Evolutionary conservation across 2,329 filamentous ascomycete species (phyloP).

Genomic region (Verticillium klebahnii): DNA sequence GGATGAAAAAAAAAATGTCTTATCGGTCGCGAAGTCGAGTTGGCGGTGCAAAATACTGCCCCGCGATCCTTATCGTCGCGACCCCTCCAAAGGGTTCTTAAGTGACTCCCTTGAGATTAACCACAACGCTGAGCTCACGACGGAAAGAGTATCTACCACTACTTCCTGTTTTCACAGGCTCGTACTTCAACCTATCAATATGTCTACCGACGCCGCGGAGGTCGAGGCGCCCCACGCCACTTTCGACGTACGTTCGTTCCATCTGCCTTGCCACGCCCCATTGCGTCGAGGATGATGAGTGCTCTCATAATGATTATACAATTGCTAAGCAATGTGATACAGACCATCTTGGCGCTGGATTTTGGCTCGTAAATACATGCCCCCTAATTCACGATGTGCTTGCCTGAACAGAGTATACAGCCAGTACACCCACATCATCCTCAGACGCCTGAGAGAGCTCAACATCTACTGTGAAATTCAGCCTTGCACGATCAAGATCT

Average conservation of each 20-base stretch:
- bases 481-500: background rate
- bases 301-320: background rate
- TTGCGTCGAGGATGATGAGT: background rate
- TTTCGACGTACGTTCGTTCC: background rate
- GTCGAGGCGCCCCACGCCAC: background rate
- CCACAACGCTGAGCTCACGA: background rate
- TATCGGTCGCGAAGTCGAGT: background rate
- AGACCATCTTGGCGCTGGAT: background rate
- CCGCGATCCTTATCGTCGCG: background rate
- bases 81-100: background rate
- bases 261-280: background rate
- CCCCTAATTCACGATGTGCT: background rate
- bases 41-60: background rate
- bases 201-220: background rate
- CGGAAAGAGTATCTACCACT: background rate
- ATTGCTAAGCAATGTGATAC: background rate
- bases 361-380: background rate
- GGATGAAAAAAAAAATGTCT: background rate
- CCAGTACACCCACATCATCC: background rate
- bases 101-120: background rate
- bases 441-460: background rate
- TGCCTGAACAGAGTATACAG: background rate
- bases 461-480: background rate
- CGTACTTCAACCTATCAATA: background rate
- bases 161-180: background rate